Conservation (phyloP, 805 yeast genomes). For the Kodamaea laetipori region DNA sequence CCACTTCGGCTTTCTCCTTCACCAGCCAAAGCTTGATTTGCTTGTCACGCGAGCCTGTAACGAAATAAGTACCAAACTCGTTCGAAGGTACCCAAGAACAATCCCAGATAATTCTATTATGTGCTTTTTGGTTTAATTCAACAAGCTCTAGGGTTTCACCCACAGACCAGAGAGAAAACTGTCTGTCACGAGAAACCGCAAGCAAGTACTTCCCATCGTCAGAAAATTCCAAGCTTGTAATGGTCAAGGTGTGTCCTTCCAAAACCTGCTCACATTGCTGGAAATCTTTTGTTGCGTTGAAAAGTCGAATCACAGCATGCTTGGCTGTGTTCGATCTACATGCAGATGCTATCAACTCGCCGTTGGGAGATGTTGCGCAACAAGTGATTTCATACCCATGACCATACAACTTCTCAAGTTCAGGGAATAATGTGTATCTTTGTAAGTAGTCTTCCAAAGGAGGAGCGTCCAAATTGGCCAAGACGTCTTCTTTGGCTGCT, state of each 20-base stretch:
- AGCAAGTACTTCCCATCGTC: conserved; percentile 63
- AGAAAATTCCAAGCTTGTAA: conserved; percentile 80
- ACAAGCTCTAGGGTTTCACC: conserved; percentile 38
- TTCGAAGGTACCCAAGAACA: conserved; percentile 73
- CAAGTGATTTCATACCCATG: conserved; percentile 94
- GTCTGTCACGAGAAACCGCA: conserved; percentile 88
- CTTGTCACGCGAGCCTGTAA: conserved; percentile 88
- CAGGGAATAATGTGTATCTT: conserved; percentile 93
- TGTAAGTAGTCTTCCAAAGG: conserved; percentile 92
- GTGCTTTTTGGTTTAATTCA: conserved; percentile 69
- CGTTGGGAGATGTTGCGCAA: conserved; percentile 68
- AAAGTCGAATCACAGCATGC: conserved; percentile 85
- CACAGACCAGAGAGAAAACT: conserved; percentile 70
- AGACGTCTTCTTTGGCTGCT: conserved; percentile 49
- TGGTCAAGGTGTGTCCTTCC: conserved; percentile 77
- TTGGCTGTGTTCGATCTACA: conserved; percentile 81
- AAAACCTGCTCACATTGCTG: conserved; percentile 49
- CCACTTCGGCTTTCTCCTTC: conserved; percentile 23
- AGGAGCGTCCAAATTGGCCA: conserved; percentile 52
- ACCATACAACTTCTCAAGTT: conserved; percentile 90
- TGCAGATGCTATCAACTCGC: conserved; percentile 76
- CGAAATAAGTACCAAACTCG: conserved; percentile 45
- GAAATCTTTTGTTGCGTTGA: conserved; percentile 59
- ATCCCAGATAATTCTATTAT: conserved; percentile 93
- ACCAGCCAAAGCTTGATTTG: conserved; percentile 72